Evolutionary conservation across 805 yeast species (phyloP).

Genomic region (Candida stauntonica): DNA sequence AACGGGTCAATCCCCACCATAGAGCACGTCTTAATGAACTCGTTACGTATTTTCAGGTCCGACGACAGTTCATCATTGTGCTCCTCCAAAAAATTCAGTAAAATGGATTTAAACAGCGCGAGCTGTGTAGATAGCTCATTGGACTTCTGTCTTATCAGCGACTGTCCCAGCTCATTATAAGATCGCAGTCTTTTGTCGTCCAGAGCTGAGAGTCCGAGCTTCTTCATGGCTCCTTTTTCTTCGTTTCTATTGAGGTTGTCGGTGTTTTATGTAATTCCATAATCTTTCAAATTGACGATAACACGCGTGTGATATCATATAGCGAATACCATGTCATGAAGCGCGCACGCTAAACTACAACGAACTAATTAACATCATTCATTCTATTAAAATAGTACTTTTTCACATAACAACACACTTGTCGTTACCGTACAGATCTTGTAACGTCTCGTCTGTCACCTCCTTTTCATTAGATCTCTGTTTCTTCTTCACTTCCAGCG

Average conservation of each 20-base stretch:
- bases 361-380: not conserved
- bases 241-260: too few species aligned
- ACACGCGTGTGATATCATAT: not conserved
- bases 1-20: slow-evolving; percentile 85
- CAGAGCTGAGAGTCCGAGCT: slow-evolving; percentile 45
- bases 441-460: slow-evolving; percentile 38
- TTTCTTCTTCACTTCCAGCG: slow-evolving; percentile 61
- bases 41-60: slow-evolving; percentile 60
- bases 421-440: slow-evolving; percentile 18
- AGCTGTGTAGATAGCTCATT: slow-evolving; percentile 66
- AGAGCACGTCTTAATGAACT: slow-evolving; percentile 72
- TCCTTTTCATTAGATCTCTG: slow-evolving; percentile 49
- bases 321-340: too few species aligned
- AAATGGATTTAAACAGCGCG: slow-evolving; percentile 69
- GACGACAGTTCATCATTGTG: slow-evolving; percentile 64
- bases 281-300: too few species aligned
- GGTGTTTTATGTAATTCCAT: too few species aligned
- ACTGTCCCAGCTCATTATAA: slow-evolving; percentile 20
- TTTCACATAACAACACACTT: slow-evolving; percentile 16
- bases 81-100: slow-evolving; percentile 68
- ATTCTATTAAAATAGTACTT: not conserved
- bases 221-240: slow-evolving; percentile 29
- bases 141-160: slow-evolving; percentile 44
- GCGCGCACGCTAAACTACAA: too few species aligned
- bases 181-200: slow-evolving; percentile 26